These are phyloP conservation scores for Fusarium sp. DNA, from an alignment of 2,329 filamentous ascomycete genomes.

Conservation along the genomic window DNA sequence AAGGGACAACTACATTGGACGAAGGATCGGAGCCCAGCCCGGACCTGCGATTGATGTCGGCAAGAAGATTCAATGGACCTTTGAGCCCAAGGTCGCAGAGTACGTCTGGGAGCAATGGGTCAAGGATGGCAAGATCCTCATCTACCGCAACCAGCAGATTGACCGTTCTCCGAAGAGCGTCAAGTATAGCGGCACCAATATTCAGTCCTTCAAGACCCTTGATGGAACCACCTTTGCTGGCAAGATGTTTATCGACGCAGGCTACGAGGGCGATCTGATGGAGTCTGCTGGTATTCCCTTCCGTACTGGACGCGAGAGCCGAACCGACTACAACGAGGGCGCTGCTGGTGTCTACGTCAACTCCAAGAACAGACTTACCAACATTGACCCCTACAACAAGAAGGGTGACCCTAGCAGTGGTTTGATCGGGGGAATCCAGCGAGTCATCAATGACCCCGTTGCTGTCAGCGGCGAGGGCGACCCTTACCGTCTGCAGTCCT, in stretches of 20 bases:
- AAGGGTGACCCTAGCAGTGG: constrained; percentile 23
- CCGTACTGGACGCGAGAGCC: constrained; percentile 29
- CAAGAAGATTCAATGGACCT: constrained; percentile 38
- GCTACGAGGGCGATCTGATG: constrained; percentile 39
- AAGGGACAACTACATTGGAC: constrained; percentile 18
- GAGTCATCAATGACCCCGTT: constrained; percentile 13
- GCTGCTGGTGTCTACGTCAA: constrained; percentile 26
- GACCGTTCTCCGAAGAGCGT: constrained; percentile 21
- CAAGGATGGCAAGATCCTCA: constrained; percentile 30
- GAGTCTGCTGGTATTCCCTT: constrained; percentile 31
- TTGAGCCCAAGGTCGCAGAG: constrained; percentile 37
- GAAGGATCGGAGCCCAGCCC: constrained; percentile 32
- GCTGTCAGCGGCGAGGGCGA: constrained; percentile 17
- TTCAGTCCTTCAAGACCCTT: constrained; percentile 28
- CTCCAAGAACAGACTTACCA: constrained; percentile 2
- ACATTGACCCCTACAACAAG: constrained; percentile 26
- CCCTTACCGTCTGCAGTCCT: constrained; percentile 29
- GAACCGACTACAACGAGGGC: constrained; percentile 21
- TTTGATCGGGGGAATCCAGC: constrained; percentile 21
- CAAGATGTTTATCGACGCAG: constrained; percentile 39
- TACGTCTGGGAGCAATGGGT: constrained; percentile 32
- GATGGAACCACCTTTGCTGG: constrained; percentile 18
- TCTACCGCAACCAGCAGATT: constrained; percentile 32
- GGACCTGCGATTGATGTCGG: constrained; percentile 32
- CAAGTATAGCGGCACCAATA: constrained; percentile 24